Conservation (phyloP, 2,329 filamentous ascomycete genomes). For the Cladobotryum protrusum region DNA sequence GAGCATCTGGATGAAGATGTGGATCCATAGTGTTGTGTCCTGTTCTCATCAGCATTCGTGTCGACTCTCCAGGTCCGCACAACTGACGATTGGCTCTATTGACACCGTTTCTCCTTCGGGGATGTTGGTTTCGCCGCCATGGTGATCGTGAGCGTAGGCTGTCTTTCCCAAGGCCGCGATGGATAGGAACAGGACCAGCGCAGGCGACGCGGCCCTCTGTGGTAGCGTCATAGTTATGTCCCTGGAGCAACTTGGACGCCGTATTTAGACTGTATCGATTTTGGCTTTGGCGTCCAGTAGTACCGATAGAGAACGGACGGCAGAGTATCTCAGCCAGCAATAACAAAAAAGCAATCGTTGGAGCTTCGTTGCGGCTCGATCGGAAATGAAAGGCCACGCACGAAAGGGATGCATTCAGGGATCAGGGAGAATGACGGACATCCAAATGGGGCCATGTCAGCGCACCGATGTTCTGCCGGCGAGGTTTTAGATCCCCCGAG, state of each 20-base stretch:
- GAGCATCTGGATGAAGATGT: conserved; percentile 82
- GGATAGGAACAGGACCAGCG: conserved; percentile 14
- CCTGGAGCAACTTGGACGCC: no score
- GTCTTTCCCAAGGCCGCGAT: conserved; percentile 20
- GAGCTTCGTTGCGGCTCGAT: conserved; percentile 6
- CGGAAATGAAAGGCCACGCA: conserved; percentile 11
- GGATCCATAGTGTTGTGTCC: conserved; percentile 85
- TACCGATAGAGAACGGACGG: conserved; percentile 1
- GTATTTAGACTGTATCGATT: no score
- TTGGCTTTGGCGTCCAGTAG: background rate
- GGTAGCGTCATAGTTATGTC: conserved; percentile 10
- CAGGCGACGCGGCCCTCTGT: conserved; percentile 13
- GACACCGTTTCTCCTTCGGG: conserved; percentile 64
- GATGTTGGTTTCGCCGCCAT: conserved; percentile 46
- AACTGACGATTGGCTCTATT: conserved; percentile 64
- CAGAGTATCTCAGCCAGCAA: conserved; percentile 5
- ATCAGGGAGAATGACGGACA: background rate
- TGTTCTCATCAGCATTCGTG: conserved; percentile 25
- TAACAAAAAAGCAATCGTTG: background rate
- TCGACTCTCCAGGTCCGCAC: background rate
- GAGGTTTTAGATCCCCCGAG: no score
- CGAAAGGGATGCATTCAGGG: background rate
- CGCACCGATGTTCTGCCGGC: conserved; percentile 11
- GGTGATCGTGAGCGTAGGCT: conserved; percentile 43
- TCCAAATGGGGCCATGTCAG: background rate